Percentiles rank a stretch among this genome's conserved stretches.
phyloP scores from a whole-genome alignment of 2,329 filamentous ascomycete species.

The Xylaria sp. region DNA sequence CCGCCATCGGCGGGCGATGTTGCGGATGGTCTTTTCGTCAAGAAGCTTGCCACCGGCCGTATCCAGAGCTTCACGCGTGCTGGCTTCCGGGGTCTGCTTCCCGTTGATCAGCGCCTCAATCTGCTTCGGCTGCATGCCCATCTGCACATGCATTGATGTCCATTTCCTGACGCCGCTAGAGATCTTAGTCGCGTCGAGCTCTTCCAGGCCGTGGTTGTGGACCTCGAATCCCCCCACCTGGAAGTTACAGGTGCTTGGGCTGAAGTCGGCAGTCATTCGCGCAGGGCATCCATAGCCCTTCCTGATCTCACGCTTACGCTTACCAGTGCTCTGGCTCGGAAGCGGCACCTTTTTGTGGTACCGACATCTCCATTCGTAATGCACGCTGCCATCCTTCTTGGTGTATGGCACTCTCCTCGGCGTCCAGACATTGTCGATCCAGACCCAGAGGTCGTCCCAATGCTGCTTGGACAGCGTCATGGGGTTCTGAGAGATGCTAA shows the following conservation, averaged over 20 bases:
- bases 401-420: slow-evolving; percentile 2
- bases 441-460: slow-evolving; percentile 10
- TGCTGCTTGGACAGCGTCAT: slow-evolving; percentile 3
- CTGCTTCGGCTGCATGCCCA: slow-evolving; percentile 6
- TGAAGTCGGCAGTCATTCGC: slow-evolving; percentile 4
- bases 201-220: slow-evolving; percentile 7
- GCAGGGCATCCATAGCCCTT: slow-evolving; percentile 5
- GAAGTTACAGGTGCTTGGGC: background rate
- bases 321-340: slow-evolving; percentile 5
- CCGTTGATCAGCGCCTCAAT: slow-evolving; percentile 8
- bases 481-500: slow-evolving; percentile 3
- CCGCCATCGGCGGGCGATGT: slow-evolving; percentile 9
- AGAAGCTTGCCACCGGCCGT: background rate
- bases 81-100: background rate
- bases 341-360: slow-evolving; percentile 4
- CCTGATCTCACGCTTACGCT: slow-evolving; percentile 9
- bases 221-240: background rate
- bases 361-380: slow-evolving; percentile 9
- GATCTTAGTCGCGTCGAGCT: slow-evolving; percentile 7
- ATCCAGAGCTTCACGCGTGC: slow-evolving; percentile 1
- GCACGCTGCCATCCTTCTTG: slow-evolving; percentile 1
- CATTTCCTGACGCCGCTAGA: slow-evolving; percentile 8
- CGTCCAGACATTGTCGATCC: slow-evolving; percentile 9
- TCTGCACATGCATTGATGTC: slow-evolving; percentile 6
- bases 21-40: slow-evolving; percentile 13